Evolutionary conservation across 2,329 filamentous ascomycete genomes (phyloP), one percentile per base, ranked within the genome.

Genomic region (Coniella lustricola): DNA sequence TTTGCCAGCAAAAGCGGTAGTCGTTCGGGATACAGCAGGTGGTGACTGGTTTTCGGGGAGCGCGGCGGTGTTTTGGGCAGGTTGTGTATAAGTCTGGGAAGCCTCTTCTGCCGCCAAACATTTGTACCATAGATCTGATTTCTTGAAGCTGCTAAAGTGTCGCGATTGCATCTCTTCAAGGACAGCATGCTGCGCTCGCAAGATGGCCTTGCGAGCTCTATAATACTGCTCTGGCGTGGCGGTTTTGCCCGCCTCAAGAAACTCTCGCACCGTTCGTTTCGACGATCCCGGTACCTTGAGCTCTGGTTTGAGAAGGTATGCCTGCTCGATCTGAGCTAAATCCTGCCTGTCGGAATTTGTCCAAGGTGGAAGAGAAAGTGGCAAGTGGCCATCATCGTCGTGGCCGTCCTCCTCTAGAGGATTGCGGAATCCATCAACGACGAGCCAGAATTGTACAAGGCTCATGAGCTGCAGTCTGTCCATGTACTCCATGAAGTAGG

Each of bases 401-500:
- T 84, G 84, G 59, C 87, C 85, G 25, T 80, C 77, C 55, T 91
- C 87, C 66, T 98, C 93, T 3, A 98, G 71, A 0, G 93, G 94
- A 58, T 94, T 95, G 36, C 94, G 85, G 58, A 97, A 89, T 0
- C 93, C 91, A 67, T 98, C 93, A 5, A 97, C 93, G 3, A 97
- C 93, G 35, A 98, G 83, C 90, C 91, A 98, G 65, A 97, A 98
- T 60, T 98, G 93, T 5, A 98, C 90, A 40, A 96, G 71, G 13
- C 86, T 79, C 84, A 97, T 91, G 21, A 91, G 74, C 14, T 79
- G 77, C 62, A 90, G 86, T 36, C 93, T 83, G 63, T 98, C 93
- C 93, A 98, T 98, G 61, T 90, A 97, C 63, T 98, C 93, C 93
- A 98, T 98, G 69, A 98, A 97, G 63, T 95, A 98, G 2, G 93